A percentile compares a stretch with the other conserved stretches of the same genome.
phyloP scores from a whole-genome alignment of 768 basidiomycete species.

The Agrocybe praecox region DNA sequence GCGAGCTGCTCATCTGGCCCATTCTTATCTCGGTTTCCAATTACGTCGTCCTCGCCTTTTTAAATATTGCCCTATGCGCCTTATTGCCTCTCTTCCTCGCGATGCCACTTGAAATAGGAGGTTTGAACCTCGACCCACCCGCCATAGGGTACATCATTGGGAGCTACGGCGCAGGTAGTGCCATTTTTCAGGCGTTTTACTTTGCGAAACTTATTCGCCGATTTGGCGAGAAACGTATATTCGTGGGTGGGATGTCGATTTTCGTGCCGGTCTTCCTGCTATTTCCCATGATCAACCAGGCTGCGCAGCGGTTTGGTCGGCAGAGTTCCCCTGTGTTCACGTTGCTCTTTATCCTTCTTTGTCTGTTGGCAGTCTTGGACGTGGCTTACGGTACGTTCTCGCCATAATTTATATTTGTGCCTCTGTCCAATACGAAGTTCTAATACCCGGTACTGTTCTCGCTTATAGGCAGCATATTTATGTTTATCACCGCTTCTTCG shows the following conservation, averaged over 20 bases:
- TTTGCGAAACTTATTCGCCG: slow-evolving; percentile 41
- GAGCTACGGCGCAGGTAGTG: slow-evolving; percentile 40
- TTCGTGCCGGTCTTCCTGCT: slow-evolving; percentile 40
- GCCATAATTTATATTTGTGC: not conserved
- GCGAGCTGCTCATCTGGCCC: slow-evolving; percentile 46
- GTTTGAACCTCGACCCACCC: slow-evolving; percentile 61
- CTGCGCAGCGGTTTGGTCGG: slow-evolving; percentile 37
- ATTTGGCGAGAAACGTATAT: slow-evolving; percentile 46
- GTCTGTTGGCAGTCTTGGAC: slow-evolving; percentile 40
- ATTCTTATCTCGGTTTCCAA: slow-evolving; percentile 71
- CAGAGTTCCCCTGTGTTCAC: slow-evolving; percentile 38
- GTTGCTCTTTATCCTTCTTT: slow-evolving; percentile 30
- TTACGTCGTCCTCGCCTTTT: slow-evolving; percentile 65
- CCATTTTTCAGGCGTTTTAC: slow-evolving; percentile 42
- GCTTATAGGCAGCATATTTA: slow-evolving; percentile 45
- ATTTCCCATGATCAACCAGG: slow-evolving; percentile 49
- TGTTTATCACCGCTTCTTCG: slow-evolving; percentile 52
- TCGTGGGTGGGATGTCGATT: slow-evolving; percentile 35
- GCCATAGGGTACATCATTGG: slow-evolving; percentile 62
- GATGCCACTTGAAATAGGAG: slow-evolving; percentile 68
- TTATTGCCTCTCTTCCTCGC: slow-evolving; percentile 71
- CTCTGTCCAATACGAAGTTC: not conserved
- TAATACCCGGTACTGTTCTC: not conserved
- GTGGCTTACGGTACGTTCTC: slow-evolving; percentile 43
- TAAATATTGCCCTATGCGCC: slow-evolving; percentile 55